Evolutionary conservation across 2,329 filamentous ascomycete species (phyloP).

Genomic region (Colletotrichum incanum): DNA sequence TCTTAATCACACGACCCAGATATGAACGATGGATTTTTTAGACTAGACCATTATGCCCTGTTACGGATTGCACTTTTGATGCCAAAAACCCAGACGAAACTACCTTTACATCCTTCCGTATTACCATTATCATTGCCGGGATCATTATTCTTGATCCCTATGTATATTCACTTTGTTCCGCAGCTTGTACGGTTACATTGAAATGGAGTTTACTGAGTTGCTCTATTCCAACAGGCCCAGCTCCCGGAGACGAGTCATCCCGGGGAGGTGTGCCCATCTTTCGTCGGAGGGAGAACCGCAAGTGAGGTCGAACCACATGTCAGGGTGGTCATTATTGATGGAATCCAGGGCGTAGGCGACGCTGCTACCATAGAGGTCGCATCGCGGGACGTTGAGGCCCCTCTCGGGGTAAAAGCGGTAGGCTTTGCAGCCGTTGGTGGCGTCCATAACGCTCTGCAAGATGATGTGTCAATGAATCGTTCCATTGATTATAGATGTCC

Average conservation of each 20-base stretch:
- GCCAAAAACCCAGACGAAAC: too few relatives aligned
- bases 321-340: constrained; percentile 50
- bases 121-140: neutral
- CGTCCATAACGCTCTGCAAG: constrained; percentile 50
- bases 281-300: constrained; percentile 54
- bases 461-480: neutral
- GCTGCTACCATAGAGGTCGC: constrained; percentile 54
- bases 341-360: constrained; percentile 50
- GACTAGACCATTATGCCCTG: constrained; percentile 18
- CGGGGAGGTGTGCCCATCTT: constrained; percentile 45
- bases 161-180: constrained; percentile 1
- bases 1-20: neutral
- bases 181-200: too few relatives aligned
- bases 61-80: neutral
- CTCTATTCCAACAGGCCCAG: constrained; percentile 29
- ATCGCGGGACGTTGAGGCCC: constrained; percentile 51
- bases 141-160: neutral
- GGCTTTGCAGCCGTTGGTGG: constrained; percentile 53
- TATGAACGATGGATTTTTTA: neutral
- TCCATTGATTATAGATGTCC: too few relatives aligned
- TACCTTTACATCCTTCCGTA: neutral
- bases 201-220: too few relatives aligned
- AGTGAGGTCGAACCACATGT: constrained; percentile 55
- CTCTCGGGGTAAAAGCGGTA: constrained; percentile 55
- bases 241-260: constrained; percentile 34